Evolutionary conservation across 371 early-diverging fungal genomes (phyloP), one percentile per base, ranked within the genome.

Genomic region (Mucor plumbeus): DNA sequence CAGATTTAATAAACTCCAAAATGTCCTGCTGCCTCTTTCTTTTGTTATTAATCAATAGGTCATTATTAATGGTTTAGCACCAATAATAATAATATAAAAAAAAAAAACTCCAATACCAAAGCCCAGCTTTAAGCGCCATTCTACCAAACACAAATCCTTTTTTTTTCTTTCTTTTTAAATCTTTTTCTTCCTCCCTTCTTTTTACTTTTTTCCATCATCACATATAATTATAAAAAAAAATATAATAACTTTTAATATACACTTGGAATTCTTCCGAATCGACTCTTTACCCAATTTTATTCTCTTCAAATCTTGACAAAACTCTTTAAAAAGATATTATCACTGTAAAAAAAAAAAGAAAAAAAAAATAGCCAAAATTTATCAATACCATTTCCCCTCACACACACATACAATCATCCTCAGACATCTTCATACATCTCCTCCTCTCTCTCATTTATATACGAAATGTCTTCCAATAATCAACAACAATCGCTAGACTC

Each of bases 381-480:
- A 44, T 44, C 44, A 15, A 44, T 44, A 44, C 17, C 44, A 44
- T 17, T 2, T n/a, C 7, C 17, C 44, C 44, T n/a, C 44, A 7
- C 44, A 26, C 26, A 26, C n/a, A 17, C 44, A 17, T 17, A 17
- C 17, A 17, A n/a, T n/a, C n/a, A n/a, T n/a, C n/a, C n/a, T n/a
- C 44, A 17, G 7, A 17, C 44, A 44, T 44, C n/a, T 17, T 17
- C 5, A 44, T 44, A 44, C 44, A 17, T 44, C 44, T 44, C 44
- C 44, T 44, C 44, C 17, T 17, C 17, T 44, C 44, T 44, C 44
- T 44, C 17, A 44, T 44, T 17, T 44, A 17, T 15, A 6, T 44
- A n/a, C 15, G 17, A 44, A 38, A 63, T 63, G 63, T 53, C 63
- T 36, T 44, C 54, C 19, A 55, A 63, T 38, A 48, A 54, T 21